Base-by-base conservation (phyloP, 1,139 yeast genomes). In the Suhomyces bokatorum region DNA sequence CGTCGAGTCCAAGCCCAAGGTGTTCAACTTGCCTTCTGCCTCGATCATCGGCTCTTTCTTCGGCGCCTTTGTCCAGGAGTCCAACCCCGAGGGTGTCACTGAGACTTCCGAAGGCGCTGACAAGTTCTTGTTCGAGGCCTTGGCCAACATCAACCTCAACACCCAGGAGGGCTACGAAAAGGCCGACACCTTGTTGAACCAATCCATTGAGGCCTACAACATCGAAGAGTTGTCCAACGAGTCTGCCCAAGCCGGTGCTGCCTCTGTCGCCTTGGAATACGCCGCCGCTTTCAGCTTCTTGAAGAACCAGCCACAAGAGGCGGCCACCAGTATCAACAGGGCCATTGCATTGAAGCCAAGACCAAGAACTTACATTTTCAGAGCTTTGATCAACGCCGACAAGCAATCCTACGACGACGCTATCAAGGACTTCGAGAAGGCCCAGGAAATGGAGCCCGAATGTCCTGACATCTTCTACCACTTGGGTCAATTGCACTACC, bases 381-480 rank as follows among this genome's bases (percentile, higher is more conserved):
- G 91, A 65, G 96, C 96, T 37, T 77, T 90, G 59, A 79, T 91
- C 55, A 78, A 81, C 61, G 93, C 97, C 56, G 99, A 95, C 65
- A 82, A 78, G 65, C 62, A 86, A 77, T 62, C 81, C 59, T 75
- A 80, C 51, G 71, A 73, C 27, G 81, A 78, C 51, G 86, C 96
- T 36, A 76, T 80, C 50, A 68, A 73, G 44, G 90, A 86, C 66
- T 90, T 93, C 59, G 80, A 80, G 43, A 72, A 76, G 45, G 99
- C 98, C 33, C 75, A 83, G 53, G 73, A 76, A 50, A 64, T 87
- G 55, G 85, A 87, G 60, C 82, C 93, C 39, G 69, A 79, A 30
- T 81, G 83, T 62, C 81, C 96, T 32, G 97, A 95, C 63, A 81
- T 87, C 54, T 88, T 83, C 73, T 93, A 93, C 75, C 99, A 95